Base-by-base conservation (phyloP, 2,329 filamentous ascomycete species). In the Phialophora expanda region DNA sequence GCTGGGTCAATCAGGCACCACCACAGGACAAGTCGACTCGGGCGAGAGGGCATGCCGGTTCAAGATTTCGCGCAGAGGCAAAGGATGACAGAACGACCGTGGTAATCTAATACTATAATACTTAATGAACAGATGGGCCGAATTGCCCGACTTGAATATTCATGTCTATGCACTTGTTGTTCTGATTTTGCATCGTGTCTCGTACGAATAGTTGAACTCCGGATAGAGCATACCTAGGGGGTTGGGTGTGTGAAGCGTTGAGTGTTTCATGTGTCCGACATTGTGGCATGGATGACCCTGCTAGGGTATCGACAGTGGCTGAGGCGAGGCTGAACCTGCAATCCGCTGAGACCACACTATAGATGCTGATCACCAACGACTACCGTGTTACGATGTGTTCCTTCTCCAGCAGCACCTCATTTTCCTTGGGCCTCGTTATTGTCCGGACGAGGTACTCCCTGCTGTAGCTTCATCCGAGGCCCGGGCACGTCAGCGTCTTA, bases 51-150 rank as follows among this genome's bases (percentile, higher is more conserved):
- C 14, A 44, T 7, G 17, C 14, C 6, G 8, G 17, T 44, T n/a
- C 2, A 8, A 20, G 1, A n/a, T n/a, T 17, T 26, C 26, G 48
- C 7, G 14, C 48, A 24, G 22, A 24, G 48, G n/a, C 34, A 41
- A 32, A 26, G 20, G 32, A 26, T 17, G 34, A 58, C 28, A 26
- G 48, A 60, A 30, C 56, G 50, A 34, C 41, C 28, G 50, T 61
- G 26, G 30, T 66, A 66, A 62, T 66, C 58, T 66, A 62, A 57
- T 66, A 55, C 59, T 34, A 22, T 66, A 66, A 66, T 66, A 62
- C 30, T 22, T 66, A 66, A 66, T 66, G 54, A 61, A 41, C 56
- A 20, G 48, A 20, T 17, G 24, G 51, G 12, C 60, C 24, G 17
- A 4, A 24, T 34, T 44, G 53, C 8, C 48, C 32, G 20, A 38